Evolutionary conservation across 176 grass and related monocot species (phyloP), one percentile per base, ranked within the genome.

Genomic region (Tuctoria greenei): DNA sequence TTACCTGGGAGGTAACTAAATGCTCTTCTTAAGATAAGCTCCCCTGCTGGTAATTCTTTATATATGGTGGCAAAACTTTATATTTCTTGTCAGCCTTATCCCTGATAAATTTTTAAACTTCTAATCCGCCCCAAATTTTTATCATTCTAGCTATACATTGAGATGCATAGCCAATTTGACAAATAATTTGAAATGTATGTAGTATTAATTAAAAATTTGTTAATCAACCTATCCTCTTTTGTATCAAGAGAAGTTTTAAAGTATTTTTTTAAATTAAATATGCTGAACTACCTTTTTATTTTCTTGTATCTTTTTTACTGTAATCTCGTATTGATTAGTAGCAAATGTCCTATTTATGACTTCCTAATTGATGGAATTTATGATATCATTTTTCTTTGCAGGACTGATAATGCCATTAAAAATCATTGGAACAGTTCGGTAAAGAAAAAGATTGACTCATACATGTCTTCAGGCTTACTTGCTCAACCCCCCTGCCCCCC

Each of bases 361-460:
- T 74, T 10, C n/a, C 42, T 65, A 69, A 69, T 64, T 79, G 16
- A 75, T 47, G 57, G 36, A 52, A 64, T 18, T 28, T 64, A 4
- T 64, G 69, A 39, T 49, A 74, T 85, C 17, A 85, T 91, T 78
- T 69, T 39, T n/a, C 51, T 4, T 67, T 41, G 60, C 91, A 99
- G 95, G 89, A 92, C 95, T 15, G 95, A 99, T 50, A 99, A 99
- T 84, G 80, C 95, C 37, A 99, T 99, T 56, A 99, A 99, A 86
- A 99, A 99, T 73, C 95, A 99, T 23, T 99, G 95, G 95, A 92
- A 99, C 77, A 99, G 95, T 82, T 92, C 95, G 7, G 95, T 99
- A 44, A 95, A 90, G 89, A 99, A 99, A 90, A 99, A 99, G 76
- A n/a, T 99, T 65, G 84, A 88, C 58, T 92, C 91, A 20, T 99